Percentiles rank a stretch among this genome's conserved stretches.
Conservation (phyloP, 2,329 filamentous ascomycete species). For the Biscogniauxia sp. region DNA sequence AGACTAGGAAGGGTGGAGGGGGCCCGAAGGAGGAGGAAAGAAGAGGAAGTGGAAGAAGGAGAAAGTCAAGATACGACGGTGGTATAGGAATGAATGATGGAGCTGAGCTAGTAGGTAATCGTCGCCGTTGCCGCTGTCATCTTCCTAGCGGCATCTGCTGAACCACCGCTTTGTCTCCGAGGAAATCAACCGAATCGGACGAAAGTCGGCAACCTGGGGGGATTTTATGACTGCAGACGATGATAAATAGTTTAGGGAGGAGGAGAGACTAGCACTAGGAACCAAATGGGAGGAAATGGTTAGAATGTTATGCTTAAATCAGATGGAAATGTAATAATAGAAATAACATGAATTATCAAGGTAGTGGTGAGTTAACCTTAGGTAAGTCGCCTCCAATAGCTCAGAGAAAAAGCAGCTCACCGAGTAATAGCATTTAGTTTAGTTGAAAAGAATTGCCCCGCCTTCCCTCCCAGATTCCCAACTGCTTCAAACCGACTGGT, state of each 20-base stretch:
- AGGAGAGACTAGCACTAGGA: neutral
- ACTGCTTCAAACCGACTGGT: neutral
- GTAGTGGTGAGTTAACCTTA: constrained; percentile 19
- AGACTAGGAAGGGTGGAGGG: neutral
- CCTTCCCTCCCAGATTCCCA: constrained; percentile 2
- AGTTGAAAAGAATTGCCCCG: constrained; percentile 17
- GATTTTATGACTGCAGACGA: neutral
- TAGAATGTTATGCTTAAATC: neutral
- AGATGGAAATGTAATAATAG: constrained; percentile 6
- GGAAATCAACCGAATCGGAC: constrained; percentile 18
- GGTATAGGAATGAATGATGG: constrained; percentile 14
- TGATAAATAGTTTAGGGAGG: neutral
- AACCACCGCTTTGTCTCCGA: constrained; percentile 9
- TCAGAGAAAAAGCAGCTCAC: too few species aligned
- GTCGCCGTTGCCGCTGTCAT: constrained; percentile 10
- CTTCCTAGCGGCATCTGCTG: constrained; percentile 8
- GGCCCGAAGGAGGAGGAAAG: neutral
- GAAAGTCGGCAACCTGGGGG: constrained; percentile 15
- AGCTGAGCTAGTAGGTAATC: constrained; percentile 17
- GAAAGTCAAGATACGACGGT: neutral
- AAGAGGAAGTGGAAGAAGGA: too few species aligned
- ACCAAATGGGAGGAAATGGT: too few species aligned
- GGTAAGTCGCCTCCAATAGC: neutral
- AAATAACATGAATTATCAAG: constrained; percentile 15
- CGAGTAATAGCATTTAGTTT: constrained; percentile 4